Conservation (phyloP, 371 early-diverging fungal genomes). For the Haplosporangium sp. region DNA sequence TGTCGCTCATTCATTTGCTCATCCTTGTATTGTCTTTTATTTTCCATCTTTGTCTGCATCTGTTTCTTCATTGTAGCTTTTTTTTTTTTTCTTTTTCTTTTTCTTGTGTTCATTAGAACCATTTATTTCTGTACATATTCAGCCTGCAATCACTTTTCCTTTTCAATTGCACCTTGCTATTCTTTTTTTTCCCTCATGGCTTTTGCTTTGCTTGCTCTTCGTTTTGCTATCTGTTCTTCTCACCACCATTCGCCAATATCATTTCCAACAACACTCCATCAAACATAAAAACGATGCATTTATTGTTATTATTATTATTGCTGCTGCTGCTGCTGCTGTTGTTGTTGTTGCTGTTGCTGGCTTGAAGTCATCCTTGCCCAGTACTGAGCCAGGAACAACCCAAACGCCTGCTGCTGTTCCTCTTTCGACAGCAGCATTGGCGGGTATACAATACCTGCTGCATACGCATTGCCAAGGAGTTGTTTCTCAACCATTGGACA, state of each 20-base stretch:
- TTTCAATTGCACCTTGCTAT: background rate
- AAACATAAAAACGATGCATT: background rate
- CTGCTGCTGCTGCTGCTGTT: background rate
- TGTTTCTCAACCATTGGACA: background rate
- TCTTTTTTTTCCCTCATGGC: background rate
- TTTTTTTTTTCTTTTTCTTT: background rate
- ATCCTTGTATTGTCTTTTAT: background rate
- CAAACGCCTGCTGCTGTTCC: conserved; percentile 9
- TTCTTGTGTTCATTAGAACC: background rate
- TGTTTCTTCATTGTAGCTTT: background rate
- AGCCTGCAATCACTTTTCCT: background rate
- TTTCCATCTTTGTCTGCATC: background rate
- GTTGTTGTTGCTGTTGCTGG: conserved; percentile 1
- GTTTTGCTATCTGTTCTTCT: background rate
- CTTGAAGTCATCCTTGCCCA: background rate
- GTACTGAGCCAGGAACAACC: conserved; percentile 7
- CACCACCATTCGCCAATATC: background rate
- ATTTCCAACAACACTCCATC: background rate
- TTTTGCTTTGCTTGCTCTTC: background rate
- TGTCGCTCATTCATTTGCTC: background rate
- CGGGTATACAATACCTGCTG: background rate
- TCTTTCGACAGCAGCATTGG: background rate
- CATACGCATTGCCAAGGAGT: background rate
- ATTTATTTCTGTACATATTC: background rate
- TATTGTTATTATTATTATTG: background rate